Evolutionary conservation across 768 basidiomycete genomes (phyloP).

Genomic region (Multifurca ochricompacta): DNA sequence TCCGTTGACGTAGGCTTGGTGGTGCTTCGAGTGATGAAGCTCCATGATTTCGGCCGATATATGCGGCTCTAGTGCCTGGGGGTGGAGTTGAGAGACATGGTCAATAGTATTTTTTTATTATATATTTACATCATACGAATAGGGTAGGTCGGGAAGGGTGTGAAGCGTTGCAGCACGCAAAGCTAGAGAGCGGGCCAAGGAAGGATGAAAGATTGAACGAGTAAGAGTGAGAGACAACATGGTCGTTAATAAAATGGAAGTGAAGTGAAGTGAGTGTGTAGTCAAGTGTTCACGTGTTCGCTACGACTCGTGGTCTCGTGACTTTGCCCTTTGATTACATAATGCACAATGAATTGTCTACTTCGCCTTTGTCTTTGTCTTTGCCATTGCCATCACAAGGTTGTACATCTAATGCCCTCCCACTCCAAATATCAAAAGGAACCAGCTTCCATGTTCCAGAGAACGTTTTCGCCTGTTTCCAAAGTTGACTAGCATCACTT

Average conservation of each 20-base stretch:
- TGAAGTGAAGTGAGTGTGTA: not conserved
- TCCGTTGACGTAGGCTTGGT: constrained; percentile 89
- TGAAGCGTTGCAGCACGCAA: constrained; percentile 43
- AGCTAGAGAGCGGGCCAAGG: constrained; percentile 34
- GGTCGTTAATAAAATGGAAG: too few species aligned
- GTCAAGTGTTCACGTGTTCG: not conserved
- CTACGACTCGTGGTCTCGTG: too few species aligned
- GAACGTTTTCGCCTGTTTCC: not conserved
- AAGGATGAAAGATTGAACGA: not conserved
- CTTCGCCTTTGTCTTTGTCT: too few species aligned
- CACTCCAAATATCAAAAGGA: not conserved
- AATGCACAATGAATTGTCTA: too few species aligned
- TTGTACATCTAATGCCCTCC: not conserved
- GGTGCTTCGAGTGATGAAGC: constrained; percentile 87
- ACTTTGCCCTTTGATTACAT: too few species aligned
- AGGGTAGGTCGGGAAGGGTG: constrained; percentile 74
- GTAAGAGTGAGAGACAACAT: not conserved
- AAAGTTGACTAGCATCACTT: not conserved
- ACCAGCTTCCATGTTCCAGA: not conserved
- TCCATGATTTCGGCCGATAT: constrained; percentile 92
- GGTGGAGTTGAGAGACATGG: constrained; percentile 4
- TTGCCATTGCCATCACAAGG: too few species aligned
- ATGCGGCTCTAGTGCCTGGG: constrained; percentile 81
- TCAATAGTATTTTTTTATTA: too few species aligned
- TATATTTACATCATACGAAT: constrained; percentile 65